These are phyloP conservation scores for Euphrasia confusa DNA, from an alignment of 257 asterid genomes.

Conservation along the genomic window DNA sequence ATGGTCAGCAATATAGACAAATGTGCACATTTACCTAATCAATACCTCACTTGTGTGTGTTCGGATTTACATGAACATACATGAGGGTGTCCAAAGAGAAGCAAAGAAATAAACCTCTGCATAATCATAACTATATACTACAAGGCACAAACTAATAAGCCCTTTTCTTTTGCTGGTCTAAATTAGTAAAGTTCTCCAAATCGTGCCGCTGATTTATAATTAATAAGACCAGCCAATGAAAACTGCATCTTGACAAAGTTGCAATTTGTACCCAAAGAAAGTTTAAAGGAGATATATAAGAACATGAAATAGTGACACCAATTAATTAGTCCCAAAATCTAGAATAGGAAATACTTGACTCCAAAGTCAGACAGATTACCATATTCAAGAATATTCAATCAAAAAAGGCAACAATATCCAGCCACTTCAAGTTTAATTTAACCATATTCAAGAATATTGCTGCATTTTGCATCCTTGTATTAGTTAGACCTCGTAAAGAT, in stretches of 20 bases:
- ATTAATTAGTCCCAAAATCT: background rate
- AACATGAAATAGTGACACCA: background rate
- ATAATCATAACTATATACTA: background rate
- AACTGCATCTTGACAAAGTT: constrained; percentile 14
- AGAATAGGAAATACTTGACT: background rate
- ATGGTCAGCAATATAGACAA: too few relatives aligned
- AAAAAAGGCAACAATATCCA: too few relatives aligned
- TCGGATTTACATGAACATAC: background rate
- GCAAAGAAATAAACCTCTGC: constrained; percentile 5
- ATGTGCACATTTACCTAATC: background rate
- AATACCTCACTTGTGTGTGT: background rate
- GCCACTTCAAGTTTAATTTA: constrained; percentile 1
- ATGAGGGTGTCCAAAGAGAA: background rate
- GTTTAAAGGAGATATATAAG: too few relatives aligned
- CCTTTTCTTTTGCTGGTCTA: background rate
- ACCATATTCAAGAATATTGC: constrained; percentile 5
- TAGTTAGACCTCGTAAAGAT: constrained; percentile 11
- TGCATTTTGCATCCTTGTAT: constrained; percentile 7
- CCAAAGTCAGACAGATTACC: background rate
- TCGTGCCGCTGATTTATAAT: background rate
- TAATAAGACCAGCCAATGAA: background rate
- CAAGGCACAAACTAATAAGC: background rate
- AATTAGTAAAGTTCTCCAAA: constrained; percentile 8
- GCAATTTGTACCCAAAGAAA: too few relatives aligned
- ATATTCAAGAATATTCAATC: background rate